A percentile compares a stretch with the other conserved stretches of the same genome.
Evolutionary conservation across 2,329 filamentous ascomycete genomes (phyloP).

Genomic region (Aspergillus sp.): DNA sequence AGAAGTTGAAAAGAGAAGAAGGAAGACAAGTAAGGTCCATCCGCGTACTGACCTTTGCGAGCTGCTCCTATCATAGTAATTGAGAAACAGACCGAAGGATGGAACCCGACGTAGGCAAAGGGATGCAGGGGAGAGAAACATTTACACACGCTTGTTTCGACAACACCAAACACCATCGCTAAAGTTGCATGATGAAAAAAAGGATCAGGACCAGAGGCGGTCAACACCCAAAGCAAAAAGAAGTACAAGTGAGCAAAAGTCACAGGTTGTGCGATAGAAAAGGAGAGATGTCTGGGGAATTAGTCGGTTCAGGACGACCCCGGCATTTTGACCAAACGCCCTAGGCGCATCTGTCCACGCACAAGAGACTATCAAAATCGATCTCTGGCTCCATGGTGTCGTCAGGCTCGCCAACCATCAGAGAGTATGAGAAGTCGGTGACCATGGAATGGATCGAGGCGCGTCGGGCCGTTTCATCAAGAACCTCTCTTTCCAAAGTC

Average conservation of each 20-base stretch:
- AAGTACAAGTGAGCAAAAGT: not conserved
- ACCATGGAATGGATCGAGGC: not conserved
- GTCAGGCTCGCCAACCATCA: not conserved
- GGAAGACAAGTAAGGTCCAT: no score
- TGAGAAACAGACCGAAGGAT: no score
- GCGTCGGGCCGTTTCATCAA: not conserved
- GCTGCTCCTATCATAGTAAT: no score
- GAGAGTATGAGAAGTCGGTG: not conserved
- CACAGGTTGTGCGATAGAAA: not conserved
- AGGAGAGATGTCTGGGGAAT: no score
- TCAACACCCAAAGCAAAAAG: not conserved
- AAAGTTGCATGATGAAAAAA: not conserved
- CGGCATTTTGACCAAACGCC: not conserved
- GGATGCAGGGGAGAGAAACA: not conserved
- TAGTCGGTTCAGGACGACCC: not conserved
- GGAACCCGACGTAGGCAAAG: not conserved
- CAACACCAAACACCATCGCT: not conserved
- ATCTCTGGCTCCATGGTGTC: not conserved
- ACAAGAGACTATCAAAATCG: not conserved
- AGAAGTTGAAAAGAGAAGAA: no score
- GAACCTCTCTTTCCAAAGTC: not conserved
- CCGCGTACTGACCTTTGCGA: no score
- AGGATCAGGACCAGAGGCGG: not conserved
- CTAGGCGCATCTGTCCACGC: not conserved
- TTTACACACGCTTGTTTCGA: no score